Base-by-base conservation (phyloP, 495 filamentous ascomycete species). In the Hypoxylon rickii region DNA sequence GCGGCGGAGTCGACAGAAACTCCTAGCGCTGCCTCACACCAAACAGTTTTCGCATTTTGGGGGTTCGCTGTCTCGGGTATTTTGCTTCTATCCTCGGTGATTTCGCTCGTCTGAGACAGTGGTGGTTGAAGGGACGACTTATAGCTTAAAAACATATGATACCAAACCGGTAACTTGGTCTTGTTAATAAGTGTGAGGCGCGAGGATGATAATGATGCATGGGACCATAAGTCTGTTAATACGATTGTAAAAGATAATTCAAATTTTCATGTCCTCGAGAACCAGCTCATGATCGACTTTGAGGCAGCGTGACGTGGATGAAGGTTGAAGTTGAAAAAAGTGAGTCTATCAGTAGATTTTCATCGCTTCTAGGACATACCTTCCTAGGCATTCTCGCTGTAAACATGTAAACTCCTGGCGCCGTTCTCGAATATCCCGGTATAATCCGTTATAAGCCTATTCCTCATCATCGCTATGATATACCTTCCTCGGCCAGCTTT, bases 401-500 rank as follows among this genome's bases (percentile, higher is more conserved):
- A 29, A 29, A 29, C 4, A 29, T 29, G 10, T 10, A 29, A 4
- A 29, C 24, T 29, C 10, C 24, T 4, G 4, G 12, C 32, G n/a
- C 5, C 7, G 7, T 3, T 12, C 5, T 34, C 32, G 32, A 34
- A 7, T 7, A 34, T n/a, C 12, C 32, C n/a, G n/a, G 32, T 29
- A 29, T 29, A 29, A 29, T 10, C 24, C 10, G 10, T 29, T 10
- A n/a, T 49, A 12, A 24, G 2, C 12, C 37, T 61, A 63, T 3
- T 63, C 59, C 15, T 65, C 57, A 18, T 67, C 58, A 13, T 69
- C 65, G 8, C 51, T 46, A 7, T 40, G 46, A 13, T 57, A 44
- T 15, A 63, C 54, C 44, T 96, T 96, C 66, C 84, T 86, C 3
- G 95, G 94, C 94, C 94, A 98, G 58, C 91, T 87, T 56, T 87